Conservation (phyloP, 2,329 filamentous ascomycete species). For the Hortaea sp. region DNA sequence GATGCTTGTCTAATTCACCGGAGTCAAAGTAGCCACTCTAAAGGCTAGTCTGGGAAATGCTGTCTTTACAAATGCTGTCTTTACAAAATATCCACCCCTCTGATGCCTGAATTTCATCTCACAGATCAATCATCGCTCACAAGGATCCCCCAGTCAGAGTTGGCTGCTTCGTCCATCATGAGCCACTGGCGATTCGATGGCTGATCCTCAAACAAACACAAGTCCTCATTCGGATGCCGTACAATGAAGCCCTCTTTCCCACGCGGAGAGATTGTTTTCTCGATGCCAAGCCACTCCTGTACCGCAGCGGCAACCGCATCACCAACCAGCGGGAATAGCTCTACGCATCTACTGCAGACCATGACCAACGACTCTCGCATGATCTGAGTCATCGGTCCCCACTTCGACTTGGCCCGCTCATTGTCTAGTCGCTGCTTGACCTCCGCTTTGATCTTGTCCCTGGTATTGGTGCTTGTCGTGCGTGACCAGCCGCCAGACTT, state of each 20-base stretch:
- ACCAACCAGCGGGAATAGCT: background rate
- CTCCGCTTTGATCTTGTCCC: background rate
- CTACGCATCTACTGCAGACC: background rate
- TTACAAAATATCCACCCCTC: background rate
- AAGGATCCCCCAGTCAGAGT: background rate
- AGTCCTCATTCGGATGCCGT: background rate
- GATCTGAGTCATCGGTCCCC: background rate
- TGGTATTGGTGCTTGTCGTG: background rate
- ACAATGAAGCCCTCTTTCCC: background rate
- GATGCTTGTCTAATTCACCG: background rate
- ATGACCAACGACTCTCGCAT: background rate
- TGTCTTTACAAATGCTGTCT: background rate
- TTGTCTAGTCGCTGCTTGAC: background rate
- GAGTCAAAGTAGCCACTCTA: background rate
- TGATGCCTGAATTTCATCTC: background rate
- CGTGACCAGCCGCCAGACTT: background rate
- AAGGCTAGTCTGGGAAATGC: background rate
- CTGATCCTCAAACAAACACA: background rate
- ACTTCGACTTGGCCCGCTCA: background rate
- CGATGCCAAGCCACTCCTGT: background rate
- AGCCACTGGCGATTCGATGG: background rate
- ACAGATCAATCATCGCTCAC: background rate
- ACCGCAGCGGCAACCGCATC: background rate
- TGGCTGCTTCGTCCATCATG: background rate
- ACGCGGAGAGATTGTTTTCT: background rate